Evolutionary conservation across 331 rosid genomes (phyloP), one percentile per base, ranked within the genome.

Genomic region (Spiraea crenata): DNA sequence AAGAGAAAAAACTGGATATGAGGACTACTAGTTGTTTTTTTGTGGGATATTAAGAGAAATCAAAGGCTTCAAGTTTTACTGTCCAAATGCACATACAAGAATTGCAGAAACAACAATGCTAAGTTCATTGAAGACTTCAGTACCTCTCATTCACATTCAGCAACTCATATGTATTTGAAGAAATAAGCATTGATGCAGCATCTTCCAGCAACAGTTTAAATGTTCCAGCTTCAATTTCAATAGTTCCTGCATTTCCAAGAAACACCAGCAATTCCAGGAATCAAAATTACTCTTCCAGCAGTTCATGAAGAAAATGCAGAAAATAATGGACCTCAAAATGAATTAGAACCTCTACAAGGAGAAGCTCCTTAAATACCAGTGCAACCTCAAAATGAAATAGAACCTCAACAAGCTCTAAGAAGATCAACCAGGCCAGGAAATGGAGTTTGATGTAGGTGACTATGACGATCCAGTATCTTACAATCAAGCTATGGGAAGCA

Each of bases 41-140:
- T 40, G 61, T 51, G 2, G 63, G 73, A 14, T 69, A 52, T 34
- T 1, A 4, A 1, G 63, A 69, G 2, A 35, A 58, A 6, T 69
- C 0, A 34, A n/a, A 4, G 72, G 46, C 1, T 35, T 2, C 35
- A 66, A 47, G 13, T 66, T 66, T 35, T 66, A 66, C 45, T 41
- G 45, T 41, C 45, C 45, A 41, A 7, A 41, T 66, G 3, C 34
- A 5, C 71, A 41, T n/a, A 45, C 58, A 0, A 48, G 11, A 6
- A 66, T 66, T 49, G 20, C 49, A 3, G 45, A 66, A 52, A 65
- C 11, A 15, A 20, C 12, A 65, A 44, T 65, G 71, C 57, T 5
- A 17, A 25, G 17, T 65, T 66, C 10, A 17, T 65, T 65, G 39
- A 25, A 11, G 20, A 66, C n/a, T 40, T 14, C 17, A 0, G 6